Evolutionary conservation across 1,284 basidiomycete genomes (phyloP).

Genomic region (Leccinum fuscescens): DNA sequence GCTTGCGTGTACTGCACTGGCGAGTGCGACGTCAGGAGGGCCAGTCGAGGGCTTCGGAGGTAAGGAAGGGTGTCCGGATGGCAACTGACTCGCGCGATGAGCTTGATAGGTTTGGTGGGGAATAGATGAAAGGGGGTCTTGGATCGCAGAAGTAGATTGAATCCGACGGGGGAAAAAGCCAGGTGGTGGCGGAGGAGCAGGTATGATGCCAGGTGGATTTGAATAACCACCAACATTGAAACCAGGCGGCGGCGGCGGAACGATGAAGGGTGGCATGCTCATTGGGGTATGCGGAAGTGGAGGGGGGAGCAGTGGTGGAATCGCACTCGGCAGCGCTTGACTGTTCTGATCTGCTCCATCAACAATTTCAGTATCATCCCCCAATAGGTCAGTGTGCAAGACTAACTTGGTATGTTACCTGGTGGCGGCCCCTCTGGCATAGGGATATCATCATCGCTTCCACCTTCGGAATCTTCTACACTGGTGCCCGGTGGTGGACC

Average conservation of each 20-base stretch:
- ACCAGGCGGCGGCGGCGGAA: slow-evolving; percentile 20
- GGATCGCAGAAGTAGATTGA: slow-evolving; percentile 49
- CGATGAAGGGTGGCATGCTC: slow-evolving; percentile 29
- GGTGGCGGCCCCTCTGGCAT: slow-evolving; percentile 86
- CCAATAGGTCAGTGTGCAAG: slow-evolving; percentile 3
- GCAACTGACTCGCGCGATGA: slow-evolving; percentile 41
- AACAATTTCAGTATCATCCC: slow-evolving; percentile 13
- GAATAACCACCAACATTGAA: slow-evolving; percentile 21
- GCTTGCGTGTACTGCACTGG: slow-evolving; percentile 42
- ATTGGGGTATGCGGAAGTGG: slow-evolving; percentile 27
- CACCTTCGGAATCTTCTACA: slow-evolving; percentile 39
- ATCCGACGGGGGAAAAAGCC: slow-evolving; percentile 49
- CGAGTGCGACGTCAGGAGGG: slow-evolving; percentile 36
- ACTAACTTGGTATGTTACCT: slow-evolving; percentile 20
- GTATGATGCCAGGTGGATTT: slow-evolving; percentile 31
- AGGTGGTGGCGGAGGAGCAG: slow-evolving; percentile 30
- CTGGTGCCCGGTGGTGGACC: slow-evolving; percentile 59
- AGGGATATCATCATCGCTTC: slow-evolving; percentile 77
- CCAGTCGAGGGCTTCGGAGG: slow-evolving; percentile 41
- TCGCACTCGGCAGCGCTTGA: slow-evolving; percentile 11
- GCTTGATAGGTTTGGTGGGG: slow-evolving; percentile 69
- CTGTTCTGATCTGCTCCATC: slow-evolving; percentile 19
- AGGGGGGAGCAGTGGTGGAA: slow-evolving; percentile 21
- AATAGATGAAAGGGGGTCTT: slow-evolving; percentile 61
- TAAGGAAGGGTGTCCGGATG: slow-evolving; percentile 36